These are phyloP conservation scores for Akanthomyces lecanii DNA, from an alignment of 2,329 filamentous ascomycete genomes.

Conservation along the genomic window DNA sequence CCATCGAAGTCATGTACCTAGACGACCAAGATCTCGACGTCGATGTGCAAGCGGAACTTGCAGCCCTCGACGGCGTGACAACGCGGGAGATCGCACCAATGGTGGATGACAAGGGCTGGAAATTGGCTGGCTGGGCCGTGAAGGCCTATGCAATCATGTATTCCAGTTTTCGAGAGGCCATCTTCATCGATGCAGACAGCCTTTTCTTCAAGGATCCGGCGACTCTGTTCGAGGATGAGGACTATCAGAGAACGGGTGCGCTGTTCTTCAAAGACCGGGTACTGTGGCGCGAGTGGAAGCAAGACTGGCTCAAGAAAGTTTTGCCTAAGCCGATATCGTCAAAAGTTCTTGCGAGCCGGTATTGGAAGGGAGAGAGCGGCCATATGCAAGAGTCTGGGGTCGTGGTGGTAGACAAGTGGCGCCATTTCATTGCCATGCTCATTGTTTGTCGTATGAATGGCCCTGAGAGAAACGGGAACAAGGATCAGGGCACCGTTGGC, in stretches of 20 bases:
- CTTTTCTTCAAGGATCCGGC: constrained; percentile 4
- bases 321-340: not conserved
- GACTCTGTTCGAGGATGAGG: not conserved
- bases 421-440: constrained; percentile 12
- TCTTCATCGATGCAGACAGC: constrained; percentile 11
- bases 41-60: not conserved
- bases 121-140: not conserved
- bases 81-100: constrained; percentile 4
- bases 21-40: not conserved
- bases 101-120: constrained; percentile 12
- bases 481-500: not conserved
- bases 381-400: constrained; percentile 11
- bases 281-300: constrained; percentile 5
- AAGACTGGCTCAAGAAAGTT: constrained; percentile 5
- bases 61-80: not conserved
- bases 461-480: constrained; percentile 6
- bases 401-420: constrained; percentile 8
- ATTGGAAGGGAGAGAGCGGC: constrained; percentile 7
- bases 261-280: constrained; percentile 7
- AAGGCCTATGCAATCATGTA: constrained; percentile 6
- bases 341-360: not conserved
- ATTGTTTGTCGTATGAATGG: constrained; percentile 9
- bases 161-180: constrained; percentile 9
- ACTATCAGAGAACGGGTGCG: constrained; percentile 1
- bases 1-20: constrained; percentile 10